phyloP scores from a whole-genome alignment of 2,329 filamentous ascomycete genomes.

The Harringtonia lauricola region DNA sequence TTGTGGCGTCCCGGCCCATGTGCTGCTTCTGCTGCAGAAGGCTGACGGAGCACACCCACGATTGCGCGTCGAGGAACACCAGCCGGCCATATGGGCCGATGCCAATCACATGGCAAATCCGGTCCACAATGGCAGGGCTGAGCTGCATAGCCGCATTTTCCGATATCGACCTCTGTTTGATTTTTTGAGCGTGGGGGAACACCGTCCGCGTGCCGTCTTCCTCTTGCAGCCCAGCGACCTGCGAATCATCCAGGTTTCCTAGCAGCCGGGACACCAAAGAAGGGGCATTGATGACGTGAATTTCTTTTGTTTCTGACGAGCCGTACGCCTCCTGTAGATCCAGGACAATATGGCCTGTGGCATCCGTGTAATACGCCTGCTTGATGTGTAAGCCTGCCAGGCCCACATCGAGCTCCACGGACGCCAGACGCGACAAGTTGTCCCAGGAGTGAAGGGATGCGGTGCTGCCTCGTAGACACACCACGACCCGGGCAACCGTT shows the following conservation, averaged over 20 bases:
- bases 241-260: not conserved
- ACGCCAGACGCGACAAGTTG: not conserved
- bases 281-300: constrained; percentile 10
- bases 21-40: constrained; percentile 1
- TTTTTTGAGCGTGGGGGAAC: no score
- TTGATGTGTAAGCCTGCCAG: not conserved
- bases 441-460: not conserved
- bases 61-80: constrained; percentile 16
- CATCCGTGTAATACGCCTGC: not conserved
- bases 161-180: not conserved
- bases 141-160: not conserved
- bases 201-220: not conserved
- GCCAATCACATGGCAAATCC: constrained; percentile 15
- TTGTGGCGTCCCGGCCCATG: not conserved
- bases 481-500: not conserved
- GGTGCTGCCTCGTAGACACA: not conserved
- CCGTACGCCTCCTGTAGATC: not conserved
- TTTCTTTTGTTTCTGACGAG: not conserved
- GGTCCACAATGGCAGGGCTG: not conserved
- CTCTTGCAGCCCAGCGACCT: not conserved
- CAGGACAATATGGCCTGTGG: not conserved
- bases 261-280: constrained; percentile 5
- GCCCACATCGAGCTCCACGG: not conserved
- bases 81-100: constrained; percentile 12
- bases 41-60: constrained; percentile 18